Evolutionary conservation across 2,329 filamentous ascomycete species (phyloP).

Genomic region (Phaeophleospora eucalypticola): DNA sequence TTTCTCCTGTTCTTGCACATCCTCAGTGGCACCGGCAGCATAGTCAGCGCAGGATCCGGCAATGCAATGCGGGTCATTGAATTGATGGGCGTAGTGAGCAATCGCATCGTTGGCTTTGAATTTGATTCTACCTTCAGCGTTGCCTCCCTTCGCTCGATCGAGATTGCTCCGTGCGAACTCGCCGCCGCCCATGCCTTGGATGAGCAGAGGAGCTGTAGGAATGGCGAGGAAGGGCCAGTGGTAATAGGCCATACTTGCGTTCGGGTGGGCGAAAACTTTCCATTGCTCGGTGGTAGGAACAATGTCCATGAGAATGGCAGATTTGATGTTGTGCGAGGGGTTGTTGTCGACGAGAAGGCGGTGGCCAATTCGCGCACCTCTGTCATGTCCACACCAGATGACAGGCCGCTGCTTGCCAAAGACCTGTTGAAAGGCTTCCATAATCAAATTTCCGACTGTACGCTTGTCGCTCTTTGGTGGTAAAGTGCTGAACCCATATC

Average conservation of each 20-base stretch:
- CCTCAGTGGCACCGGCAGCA: slow-evolving; percentile 40
- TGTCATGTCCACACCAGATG: slow-evolving; percentile 49
- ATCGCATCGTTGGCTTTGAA: slow-evolving; percentile 37
- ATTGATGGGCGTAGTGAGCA: slow-evolving; percentile 43
- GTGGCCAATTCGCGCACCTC: slow-evolving; percentile 48
- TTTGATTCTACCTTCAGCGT: slow-evolving; percentile 29
- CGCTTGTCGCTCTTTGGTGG: slow-evolving; percentile 36
- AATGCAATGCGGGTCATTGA: slow-evolving; percentile 41
- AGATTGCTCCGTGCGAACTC: slow-evolving; percentile 37
- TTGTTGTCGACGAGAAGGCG: slow-evolving; percentile 44
- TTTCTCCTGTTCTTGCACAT: slow-evolving; percentile 41
- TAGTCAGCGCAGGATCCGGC: slow-evolving; percentile 48
- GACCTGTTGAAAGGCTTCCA: slow-evolving; percentile 36
- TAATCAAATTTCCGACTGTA: slow-evolving; percentile 40
- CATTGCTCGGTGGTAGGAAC: slow-evolving; percentile 48
- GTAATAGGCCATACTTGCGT: slow-evolving; percentile 39
- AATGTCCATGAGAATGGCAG: slow-evolving; percentile 47
- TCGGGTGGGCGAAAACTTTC: slow-evolving; percentile 38
- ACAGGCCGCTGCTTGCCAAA: slow-evolving; percentile 35
- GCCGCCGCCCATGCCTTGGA: slow-evolving; percentile 41
- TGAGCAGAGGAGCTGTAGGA: slow-evolving; percentile 41
- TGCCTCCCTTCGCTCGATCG: slow-evolving; percentile 25
- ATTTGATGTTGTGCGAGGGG: slow-evolving; percentile 35
- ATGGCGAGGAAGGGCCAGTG: slow-evolving; percentile 53
- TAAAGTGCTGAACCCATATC: slow-evolving; percentile 44